These are phyloP conservation scores for Nigrospora oryzae DNA, from an alignment of 2,329 filamentous ascomycete genomes.

Conservation along the genomic window DNA sequence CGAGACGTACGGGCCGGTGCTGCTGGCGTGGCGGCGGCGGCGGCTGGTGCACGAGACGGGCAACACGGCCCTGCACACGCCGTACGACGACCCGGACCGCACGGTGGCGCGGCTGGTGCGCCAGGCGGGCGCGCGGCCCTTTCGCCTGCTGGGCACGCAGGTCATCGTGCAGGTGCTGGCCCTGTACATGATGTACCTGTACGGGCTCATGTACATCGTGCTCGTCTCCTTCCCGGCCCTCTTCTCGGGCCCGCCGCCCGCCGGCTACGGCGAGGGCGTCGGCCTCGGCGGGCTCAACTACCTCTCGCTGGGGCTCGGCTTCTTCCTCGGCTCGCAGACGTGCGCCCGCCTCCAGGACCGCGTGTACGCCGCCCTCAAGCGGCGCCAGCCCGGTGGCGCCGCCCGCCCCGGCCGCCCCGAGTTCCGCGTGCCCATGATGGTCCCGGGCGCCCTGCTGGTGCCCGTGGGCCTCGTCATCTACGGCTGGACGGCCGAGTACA, in stretches of 20 bases:
- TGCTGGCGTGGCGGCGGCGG: slow-evolving; percentile 49
- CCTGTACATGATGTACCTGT: slow-evolving; percentile 44
- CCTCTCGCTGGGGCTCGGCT: slow-evolving; percentile 24
- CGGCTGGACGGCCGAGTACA: slow-evolving; percentile 33
- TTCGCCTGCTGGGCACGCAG: slow-evolving; percentile 41
- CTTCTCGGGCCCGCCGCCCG: slow-evolving; percentile 23
- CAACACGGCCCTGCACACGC: slow-evolving; percentile 36
- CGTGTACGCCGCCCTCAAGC: slow-evolving; percentile 34
- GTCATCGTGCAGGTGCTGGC: slow-evolving; percentile 43
- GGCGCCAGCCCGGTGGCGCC: slow-evolving; percentile 19
- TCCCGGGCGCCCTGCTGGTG: slow-evolving; percentile 28
- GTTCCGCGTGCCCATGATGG: slow-evolving; percentile 33
- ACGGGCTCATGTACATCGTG: slow-evolving; percentile 40
- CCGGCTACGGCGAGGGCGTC: slow-evolving; percentile 21
- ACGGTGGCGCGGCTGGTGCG: slow-evolving; percentile 23
- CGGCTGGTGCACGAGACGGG: slow-evolving; percentile 50
- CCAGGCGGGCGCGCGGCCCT: slow-evolving; percentile 35
- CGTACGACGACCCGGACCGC: slow-evolving; percentile 39
- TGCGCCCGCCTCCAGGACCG: slow-evolving; percentile 36
- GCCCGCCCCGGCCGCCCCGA: slow-evolving; percentile 28
- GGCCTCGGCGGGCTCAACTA: slow-evolving; percentile 28
- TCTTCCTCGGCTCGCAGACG: slow-evolving; percentile 26
- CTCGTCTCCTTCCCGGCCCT: slow-evolving; percentile 40
- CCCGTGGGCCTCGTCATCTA: slow-evolving; percentile 35
- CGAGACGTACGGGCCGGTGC: slow-evolving; percentile 58